Conservation (phyloP, 495 filamentous ascomycete species). For the Trichoderma reesei region DNA sequence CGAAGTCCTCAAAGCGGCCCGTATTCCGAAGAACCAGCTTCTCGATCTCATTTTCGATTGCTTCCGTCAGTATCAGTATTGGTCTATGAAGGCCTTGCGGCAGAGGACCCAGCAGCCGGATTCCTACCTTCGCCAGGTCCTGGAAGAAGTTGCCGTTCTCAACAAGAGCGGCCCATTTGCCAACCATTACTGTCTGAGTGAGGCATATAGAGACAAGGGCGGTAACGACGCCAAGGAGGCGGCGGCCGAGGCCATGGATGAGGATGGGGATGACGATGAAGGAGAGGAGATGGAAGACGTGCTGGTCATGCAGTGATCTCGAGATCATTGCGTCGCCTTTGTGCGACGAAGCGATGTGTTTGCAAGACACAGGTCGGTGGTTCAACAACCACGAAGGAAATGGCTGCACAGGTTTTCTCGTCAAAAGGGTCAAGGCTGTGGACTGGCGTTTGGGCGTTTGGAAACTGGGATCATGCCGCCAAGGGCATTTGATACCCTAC, state of each 20-base stretch:
- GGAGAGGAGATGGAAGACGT: constrained; percentile 73
- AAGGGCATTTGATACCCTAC: background rate
- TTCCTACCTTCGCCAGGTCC: constrained; percentile 73
- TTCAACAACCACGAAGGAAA: background rate
- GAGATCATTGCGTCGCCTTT: too few species aligned
- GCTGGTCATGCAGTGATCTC: background rate
- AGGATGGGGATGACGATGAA: constrained; percentile 50
- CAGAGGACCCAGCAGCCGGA: constrained; percentile 71
- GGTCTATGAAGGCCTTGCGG: constrained; percentile 77
- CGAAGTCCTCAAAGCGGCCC: constrained; percentile 65
- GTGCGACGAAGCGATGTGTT: too few species aligned
- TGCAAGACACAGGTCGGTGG: background rate
- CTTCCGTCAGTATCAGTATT: constrained; percentile 78
- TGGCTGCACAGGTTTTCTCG: background rate
- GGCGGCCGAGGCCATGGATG: constrained; percentile 41
- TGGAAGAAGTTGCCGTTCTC: constrained; percentile 73
- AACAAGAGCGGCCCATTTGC: constrained; percentile 73
- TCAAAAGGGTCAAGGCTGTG: background rate
- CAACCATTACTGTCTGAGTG: constrained; percentile 71
- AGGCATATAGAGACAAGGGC: constrained; percentile 54
- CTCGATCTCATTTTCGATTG: constrained; percentile 70
- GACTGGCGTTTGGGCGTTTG: background rate
- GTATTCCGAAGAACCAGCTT: constrained; percentile 78
- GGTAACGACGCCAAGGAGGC: constrained; percentile 35
- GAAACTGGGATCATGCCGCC: background rate